These are phyloP conservation scores for Kluyveromyces lactis DNA, from an alignment of 805 yeast species.

Conservation along the genomic window DNA sequence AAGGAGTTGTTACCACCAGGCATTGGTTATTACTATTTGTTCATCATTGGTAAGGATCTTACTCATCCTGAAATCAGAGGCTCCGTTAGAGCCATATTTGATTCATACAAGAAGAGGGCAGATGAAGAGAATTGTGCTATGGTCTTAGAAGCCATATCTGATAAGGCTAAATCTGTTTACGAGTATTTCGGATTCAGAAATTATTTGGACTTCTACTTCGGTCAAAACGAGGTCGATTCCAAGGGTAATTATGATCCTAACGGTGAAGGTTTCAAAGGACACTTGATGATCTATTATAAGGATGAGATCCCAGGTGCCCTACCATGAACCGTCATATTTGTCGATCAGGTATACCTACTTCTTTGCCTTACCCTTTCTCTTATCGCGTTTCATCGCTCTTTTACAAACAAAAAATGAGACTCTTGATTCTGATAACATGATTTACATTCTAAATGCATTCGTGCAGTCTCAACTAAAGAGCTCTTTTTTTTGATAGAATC, in stretches of 20 bases:
- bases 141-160: slow-evolving; percentile 29
- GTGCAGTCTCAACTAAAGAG: not conserved
- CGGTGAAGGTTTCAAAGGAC: slow-evolving; percentile 26
- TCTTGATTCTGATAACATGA: too few relatives aligned
- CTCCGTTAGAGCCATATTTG: slow-evolving; percentile 26
- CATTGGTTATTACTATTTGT: slow-evolving; percentile 25
- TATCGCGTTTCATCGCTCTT: too few relatives aligned
- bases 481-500: slow-evolving; percentile 9
- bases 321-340: too few relatives aligned
- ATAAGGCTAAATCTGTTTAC: slow-evolving; percentile 26
- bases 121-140: slow-evolving; percentile 25
- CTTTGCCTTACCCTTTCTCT: too few relatives aligned
- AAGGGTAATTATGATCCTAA: slow-evolving; percentile 21
- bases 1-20: slow-evolving; percentile 20
- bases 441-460: too few relatives aligned
- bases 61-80: slow-evolving; percentile 22
- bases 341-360: too few relatives aligned
- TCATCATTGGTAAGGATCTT: slow-evolving; percentile 28
- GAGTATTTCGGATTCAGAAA: slow-evolving; percentile 29
- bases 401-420: too few relatives aligned
- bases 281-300: slow-evolving; percentile 28
- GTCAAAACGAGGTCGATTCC: slow-evolving; percentile 26
- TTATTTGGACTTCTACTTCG: slow-evolving; percentile 22
- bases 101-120: slow-evolving; percentile 22
- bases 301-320: slow-evolving; percentile 14